Base-by-base conservation (phyloP, 2,329 filamentous ascomycete species). In the Aspergillus pseudoviridinutans region DNA sequence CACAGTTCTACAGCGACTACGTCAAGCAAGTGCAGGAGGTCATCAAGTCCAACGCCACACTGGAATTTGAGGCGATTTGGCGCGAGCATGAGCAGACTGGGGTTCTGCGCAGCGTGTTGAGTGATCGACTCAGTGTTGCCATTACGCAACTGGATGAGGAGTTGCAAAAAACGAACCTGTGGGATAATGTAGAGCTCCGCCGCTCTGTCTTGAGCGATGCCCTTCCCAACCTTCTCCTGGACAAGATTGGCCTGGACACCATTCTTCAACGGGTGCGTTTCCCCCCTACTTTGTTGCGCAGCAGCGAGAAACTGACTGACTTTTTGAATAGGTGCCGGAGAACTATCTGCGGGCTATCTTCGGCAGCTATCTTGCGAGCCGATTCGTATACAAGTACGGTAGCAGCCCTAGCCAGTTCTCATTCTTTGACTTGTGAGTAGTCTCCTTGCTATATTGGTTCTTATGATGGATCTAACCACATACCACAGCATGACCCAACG, bases 11-110 rank as follows among this genome's bases (percentile, higher is more conserved):
- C 84, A 83, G 92, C 71, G 84, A 86, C 47, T 99, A 99, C 69
- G 94, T 99, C 67, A 89, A 89, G 73, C 84, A 92, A 69, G 94
- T 99, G 2, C 94, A 99, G 77, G 84, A 85, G 62, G 92, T 88
- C 70, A 97, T 99, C 73, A 86, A 90, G 75, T 87, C 92, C 67
- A 99, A 99, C 66, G 94, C 94, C 2, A 82, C 86, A 17, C 86
- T 99, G 38, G 94, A 99, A 76, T 99, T 99, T 66, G 94, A 99
- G 78, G 94, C 94, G 47, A 95, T 99, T 78, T 99, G 94, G 94
- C 87, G 91, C 64, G 94, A 99, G 76, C 86, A 96, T 71, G 87
- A 94, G 76, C 78, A 87, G 72, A 96, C 90, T 1, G 90, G 91
- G 53, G 81, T 87, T 55, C 79, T 91, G 24, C 86, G 92, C 61